These are phyloP conservation scores for Colletotrichum destructivum DNA, from an alignment of 2,329 filamentous ascomycete genomes.

Conservation along the genomic window DNA sequence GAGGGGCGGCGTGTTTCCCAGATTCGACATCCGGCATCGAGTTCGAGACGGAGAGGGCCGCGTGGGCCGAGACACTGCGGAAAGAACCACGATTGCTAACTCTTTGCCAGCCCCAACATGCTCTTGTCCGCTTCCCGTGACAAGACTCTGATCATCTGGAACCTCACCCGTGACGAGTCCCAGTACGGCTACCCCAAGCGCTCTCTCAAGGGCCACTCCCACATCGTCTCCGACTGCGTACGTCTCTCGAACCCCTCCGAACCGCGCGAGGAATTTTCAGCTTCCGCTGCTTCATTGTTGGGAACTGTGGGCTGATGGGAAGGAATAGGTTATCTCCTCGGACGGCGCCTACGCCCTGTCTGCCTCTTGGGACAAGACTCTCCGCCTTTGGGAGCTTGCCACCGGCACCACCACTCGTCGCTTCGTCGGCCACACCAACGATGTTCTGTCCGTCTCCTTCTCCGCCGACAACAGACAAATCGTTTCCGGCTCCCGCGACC, in stretches of 20 bases:
- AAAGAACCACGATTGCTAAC: constrained; percentile 47
- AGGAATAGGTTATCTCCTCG: constrained; percentile 92
- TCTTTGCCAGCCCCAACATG: constrained; percentile 88
- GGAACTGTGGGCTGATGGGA: constrained; percentile 53
- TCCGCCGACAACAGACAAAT: constrained; percentile 99
- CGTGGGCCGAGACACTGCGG: neutral
- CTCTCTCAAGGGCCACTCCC: constrained; percentile 98
- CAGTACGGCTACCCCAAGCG: constrained; percentile 99
- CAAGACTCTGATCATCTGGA: constrained; percentile 99
- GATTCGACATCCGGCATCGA: constrained; percentile 31
- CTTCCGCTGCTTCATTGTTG: constrained; percentile 12
- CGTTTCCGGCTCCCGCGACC: constrained; percentile 97
- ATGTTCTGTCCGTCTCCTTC: constrained; percentile 99
- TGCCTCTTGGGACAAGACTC: constrained; percentile 99
- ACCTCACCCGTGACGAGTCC: constrained; percentile 98
- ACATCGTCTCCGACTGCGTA: constrained; percentile 99
- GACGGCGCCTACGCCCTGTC: constrained; percentile 99
- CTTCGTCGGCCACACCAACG: constrained; percentile 99
- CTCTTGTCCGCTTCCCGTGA: constrained; percentile 97
- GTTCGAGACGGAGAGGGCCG: constrained; percentile 5
- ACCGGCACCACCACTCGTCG: constrained; percentile 97
- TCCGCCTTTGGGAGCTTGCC: constrained; percentile 98
- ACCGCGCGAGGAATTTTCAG: constrained; percentile 20
- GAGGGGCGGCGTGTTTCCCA: constrained; percentile 10
- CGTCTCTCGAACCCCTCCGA: constrained; percentile 59